phyloP scores from a whole-genome alignment of 2,329 filamentous ascomycete genomes.

The Cladosporium phlei region DNA sequence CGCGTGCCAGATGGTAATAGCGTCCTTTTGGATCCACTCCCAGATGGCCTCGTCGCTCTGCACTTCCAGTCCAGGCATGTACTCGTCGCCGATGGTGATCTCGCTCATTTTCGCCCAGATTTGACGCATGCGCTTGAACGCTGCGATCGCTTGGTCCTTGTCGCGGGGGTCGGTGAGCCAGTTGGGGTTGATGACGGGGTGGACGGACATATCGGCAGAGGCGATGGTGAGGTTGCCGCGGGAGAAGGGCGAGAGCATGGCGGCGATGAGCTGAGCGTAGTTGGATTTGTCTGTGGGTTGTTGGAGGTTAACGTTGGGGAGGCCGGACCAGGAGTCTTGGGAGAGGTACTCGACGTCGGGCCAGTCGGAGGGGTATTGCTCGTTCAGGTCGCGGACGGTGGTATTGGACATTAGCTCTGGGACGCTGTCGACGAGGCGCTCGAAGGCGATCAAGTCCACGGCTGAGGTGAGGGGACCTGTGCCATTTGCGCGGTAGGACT shows the following conservation, averaged over 20 bases:
- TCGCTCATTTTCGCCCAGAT: slow-evolving; percentile 27
- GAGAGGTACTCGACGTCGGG: slow-evolving; percentile 29
- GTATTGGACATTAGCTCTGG: slow-evolving; percentile 10
- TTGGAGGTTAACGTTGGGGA: slow-evolving; percentile 16
- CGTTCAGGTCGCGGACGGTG: slow-evolving; percentile 13
- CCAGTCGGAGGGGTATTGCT: slow-evolving; percentile 31
- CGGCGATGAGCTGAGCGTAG: slow-evolving; percentile 30
- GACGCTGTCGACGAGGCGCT: slow-evolving; percentile 6
- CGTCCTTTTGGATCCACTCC: slow-evolving; percentile 3
- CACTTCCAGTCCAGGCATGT: slow-evolving; percentile 22
- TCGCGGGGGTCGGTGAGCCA: slow-evolving; percentile 34
- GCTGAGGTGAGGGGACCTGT: slow-evolving; percentile 2
- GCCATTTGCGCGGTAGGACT: background rate
- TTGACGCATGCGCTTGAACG: slow-evolving; percentile 30
- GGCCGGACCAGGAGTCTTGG: slow-evolving; percentile 13
- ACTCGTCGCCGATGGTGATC: slow-evolving; percentile 25
- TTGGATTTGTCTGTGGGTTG: slow-evolving; percentile 27
- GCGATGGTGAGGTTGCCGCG: slow-evolving; percentile 34
- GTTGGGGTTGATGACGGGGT: slow-evolving; percentile 32
- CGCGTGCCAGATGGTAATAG: slow-evolving; percentile 13
- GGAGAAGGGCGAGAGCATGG: slow-evolving; percentile 32
- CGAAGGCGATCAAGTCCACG: slow-evolving; percentile 2
- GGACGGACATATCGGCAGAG: slow-evolving; percentile 23
- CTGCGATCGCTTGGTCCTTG: slow-evolving; percentile 29
- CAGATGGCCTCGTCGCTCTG: slow-evolving; percentile 15